Evolutionary conservation across 768 basidiomycete species (phyloP).

Genomic region (Austroboletus eburneus): DNA sequence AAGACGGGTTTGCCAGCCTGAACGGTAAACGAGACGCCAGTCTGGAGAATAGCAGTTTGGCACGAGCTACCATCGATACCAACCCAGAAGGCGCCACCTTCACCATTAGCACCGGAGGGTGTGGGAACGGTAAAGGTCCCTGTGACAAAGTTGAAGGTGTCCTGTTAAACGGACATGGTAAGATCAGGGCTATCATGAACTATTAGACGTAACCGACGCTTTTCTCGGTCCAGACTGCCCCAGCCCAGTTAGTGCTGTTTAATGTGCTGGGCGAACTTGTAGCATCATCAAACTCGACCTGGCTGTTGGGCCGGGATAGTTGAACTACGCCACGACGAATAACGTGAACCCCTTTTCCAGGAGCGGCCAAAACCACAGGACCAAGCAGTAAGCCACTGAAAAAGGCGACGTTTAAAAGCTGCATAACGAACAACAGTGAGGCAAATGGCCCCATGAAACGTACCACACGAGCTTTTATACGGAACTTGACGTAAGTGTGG

Average conservation of each 20-base stretch:
- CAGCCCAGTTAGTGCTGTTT: neutral
- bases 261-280: too few relatives aligned
- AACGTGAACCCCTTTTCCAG: too few relatives aligned
- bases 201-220: neutral
- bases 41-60: neutral
- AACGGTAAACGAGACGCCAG: neutral
- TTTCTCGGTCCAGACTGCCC: neutral
- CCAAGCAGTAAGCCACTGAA: too few relatives aligned
- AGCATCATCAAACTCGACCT: too few relatives aligned
- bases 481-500: too few relatives aligned
- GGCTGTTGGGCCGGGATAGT: too few relatives aligned
- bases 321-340: too few relatives aligned
- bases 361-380: too few relatives aligned
- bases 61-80: conserved; percentile 11
- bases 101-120: neutral
- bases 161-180: neutral
- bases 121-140: conserved; percentile 8
- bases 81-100: conserved; percentile 8
- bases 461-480: too few relatives aligned
- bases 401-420: too few relatives aligned
- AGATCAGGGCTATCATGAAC: neutral
- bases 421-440: too few relatives aligned
- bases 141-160: conserved; percentile 6
- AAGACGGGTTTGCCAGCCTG: neutral
- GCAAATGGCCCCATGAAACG: too few relatives aligned